These are phyloP conservation scores for Pulveroboletus sp. DNA, from an alignment of 768 basidiomycete species.

Conservation along the genomic window DNA sequence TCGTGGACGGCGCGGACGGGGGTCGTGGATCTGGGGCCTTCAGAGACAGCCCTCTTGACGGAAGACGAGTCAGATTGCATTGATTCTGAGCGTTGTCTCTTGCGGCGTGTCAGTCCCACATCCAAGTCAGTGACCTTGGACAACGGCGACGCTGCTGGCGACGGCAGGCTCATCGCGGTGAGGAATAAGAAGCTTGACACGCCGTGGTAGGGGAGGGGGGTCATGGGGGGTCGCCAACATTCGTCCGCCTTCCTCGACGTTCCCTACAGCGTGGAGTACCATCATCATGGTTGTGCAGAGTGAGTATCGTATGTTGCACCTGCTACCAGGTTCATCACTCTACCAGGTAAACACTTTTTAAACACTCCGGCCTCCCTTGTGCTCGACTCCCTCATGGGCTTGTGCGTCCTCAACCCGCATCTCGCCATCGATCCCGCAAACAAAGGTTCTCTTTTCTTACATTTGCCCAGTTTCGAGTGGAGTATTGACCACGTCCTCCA, in stretches of 20 bases:
- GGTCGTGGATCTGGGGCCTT: constrained; percentile 48
- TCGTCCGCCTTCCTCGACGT: not conserved
- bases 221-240: constrained; percentile 10
- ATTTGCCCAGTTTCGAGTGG: not conserved
- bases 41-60: constrained; percentile 74
- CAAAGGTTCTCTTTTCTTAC: constrained; percentile 48
- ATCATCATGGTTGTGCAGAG: not conserved
- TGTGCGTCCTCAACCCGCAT: constrained; percentile 66
- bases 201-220: not conserved
- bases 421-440: constrained; percentile 65
- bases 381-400: constrained; percentile 69
- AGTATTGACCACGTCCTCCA: not conserved
- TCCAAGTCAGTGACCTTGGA: constrained; percentile 37
- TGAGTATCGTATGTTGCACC: not conserved
- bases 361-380: constrained; percentile 70
- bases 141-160: constrained; percentile 39
- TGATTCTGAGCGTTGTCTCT: constrained; percentile 71
- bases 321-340: not conserved
- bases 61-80: constrained; percentile 75
- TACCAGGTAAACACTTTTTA: constrained; percentile 63
- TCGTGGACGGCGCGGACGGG: constrained; percentile 21
- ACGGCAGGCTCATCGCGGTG: constrained; percentile 41
- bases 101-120: constrained; percentile 37
- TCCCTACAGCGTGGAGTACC: not conserved
- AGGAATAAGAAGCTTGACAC: constrained; percentile 1